These are phyloP conservation scores for Lineolata rhizophorae DNA, from an alignment of 495 filamentous ascomycete genomes.

Conservation along the genomic window DNA sequence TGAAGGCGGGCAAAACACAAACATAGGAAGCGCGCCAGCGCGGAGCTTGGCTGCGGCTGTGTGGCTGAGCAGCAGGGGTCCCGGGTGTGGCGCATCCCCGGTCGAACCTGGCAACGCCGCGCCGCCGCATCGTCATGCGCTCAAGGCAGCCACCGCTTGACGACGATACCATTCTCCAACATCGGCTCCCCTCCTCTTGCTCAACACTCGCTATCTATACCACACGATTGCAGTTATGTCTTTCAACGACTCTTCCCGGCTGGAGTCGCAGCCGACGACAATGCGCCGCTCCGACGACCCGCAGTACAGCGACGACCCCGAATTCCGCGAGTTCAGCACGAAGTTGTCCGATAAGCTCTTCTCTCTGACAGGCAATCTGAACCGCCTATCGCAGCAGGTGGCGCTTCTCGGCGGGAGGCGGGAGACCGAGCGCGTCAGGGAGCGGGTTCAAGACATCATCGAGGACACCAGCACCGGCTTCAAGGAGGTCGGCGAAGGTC, in stretches of 20 bases:
- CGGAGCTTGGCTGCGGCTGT: too few species aligned
- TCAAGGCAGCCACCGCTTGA: too few species aligned
- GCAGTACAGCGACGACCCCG: constrained; percentile 66
- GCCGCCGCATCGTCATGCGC: too few species aligned
- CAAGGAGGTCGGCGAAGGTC: constrained; percentile 77
- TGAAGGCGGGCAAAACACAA: too few species aligned
- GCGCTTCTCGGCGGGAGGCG: constrained; percentile 67
- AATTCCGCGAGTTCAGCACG: constrained; percentile 65
- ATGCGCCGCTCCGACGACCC: constrained; percentile 47
- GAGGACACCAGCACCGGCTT: constrained; percentile 72
- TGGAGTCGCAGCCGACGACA: constrained; percentile 63
- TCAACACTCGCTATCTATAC: too few species aligned
- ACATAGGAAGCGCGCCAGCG: too few species aligned
- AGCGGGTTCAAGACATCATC: constrained; percentile 66
- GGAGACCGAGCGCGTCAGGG: constrained; percentile 76
- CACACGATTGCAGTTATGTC: too few species aligned
- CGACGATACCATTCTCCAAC: too few species aligned
- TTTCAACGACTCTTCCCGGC: constrained; percentile 62
- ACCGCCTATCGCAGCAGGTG: constrained; percentile 58
- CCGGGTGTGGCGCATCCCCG: too few species aligned
- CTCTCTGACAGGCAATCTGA: constrained; percentile 66
- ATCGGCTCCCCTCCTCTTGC: too few species aligned
- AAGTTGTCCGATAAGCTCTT: constrained; percentile 71
- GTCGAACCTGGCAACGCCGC: too few species aligned
- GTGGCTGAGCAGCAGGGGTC: too few species aligned